phyloP scores from a whole-genome alignment of 148 eudicot genomes.

The Suaeda aralocaspica region DNA sequence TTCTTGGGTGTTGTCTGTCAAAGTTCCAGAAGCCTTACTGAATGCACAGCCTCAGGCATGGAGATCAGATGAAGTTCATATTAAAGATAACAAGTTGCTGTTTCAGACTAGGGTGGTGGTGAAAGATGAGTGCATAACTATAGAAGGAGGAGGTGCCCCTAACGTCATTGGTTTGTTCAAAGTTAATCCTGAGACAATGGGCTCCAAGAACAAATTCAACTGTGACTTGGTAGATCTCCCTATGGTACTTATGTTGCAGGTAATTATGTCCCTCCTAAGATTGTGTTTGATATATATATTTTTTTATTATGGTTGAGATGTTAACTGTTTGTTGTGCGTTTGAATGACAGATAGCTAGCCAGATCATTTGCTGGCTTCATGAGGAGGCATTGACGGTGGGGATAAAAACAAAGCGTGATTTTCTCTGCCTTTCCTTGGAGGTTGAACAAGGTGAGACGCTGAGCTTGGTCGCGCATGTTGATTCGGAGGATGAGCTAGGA shows the following conservation, averaged over 20 bases:
- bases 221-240: constrained; percentile 82
- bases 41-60: constrained; percentile 38
- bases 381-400: constrained; percentile 80
- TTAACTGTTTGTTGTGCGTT: background rate
- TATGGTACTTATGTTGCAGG: constrained; percentile 82
- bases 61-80: constrained; percentile 33
- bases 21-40: constrained; percentile 59
- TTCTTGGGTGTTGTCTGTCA: constrained; percentile 76
- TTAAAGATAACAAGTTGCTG: constrained; percentile 40
- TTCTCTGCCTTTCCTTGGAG: constrained; percentile 69
- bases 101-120: constrained; percentile 79
- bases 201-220: constrained; percentile 54
- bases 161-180: constrained; percentile 71
- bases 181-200: constrained; percentile 42
- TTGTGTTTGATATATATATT: too few species aligned
- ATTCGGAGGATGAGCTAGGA: constrained; percentile 66
- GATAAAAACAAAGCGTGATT: constrained; percentile 68
- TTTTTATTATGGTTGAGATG: background rate
- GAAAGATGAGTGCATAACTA: constrained; percentile 74
- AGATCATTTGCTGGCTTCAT: constrained; percentile 84
- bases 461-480: constrained; percentile 71
- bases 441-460: constrained; percentile 75
- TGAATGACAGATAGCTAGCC: constrained; percentile 62
- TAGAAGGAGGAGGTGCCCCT: constrained; percentile 88
- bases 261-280: constrained; percentile 18